Conservation (phyloP, 2,329 filamentous ascomycete genomes). For the Leptographium flavum region DNA sequence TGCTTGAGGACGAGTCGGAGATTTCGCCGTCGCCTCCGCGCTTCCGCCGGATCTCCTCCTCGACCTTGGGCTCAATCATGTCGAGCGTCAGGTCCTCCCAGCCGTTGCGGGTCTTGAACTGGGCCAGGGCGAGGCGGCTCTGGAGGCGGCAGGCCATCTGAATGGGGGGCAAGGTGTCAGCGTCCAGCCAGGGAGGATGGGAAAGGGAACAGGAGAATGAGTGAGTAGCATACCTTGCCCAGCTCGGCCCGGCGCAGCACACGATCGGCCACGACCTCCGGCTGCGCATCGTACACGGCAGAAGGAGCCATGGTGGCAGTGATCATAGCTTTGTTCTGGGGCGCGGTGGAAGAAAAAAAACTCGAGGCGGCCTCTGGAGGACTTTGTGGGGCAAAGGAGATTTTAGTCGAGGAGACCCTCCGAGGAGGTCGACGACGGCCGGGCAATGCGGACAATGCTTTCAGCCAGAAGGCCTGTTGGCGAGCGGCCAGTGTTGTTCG, state of each 20-base stretch:
- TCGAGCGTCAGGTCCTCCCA: conserved; percentile 84
- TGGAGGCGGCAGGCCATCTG: conserved; percentile 89
- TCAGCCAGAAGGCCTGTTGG: conserved; percentile 1
- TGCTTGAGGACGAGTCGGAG: conserved; percentile 76
- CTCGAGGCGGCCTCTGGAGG: background rate
- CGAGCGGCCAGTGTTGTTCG: background rate
- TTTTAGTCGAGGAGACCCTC: conserved; percentile 8
- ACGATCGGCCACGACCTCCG: conserved; percentile 50
- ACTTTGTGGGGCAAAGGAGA: conserved; percentile 8
- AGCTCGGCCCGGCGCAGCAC: conserved; percentile 61
- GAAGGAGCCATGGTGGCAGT: conserved; percentile 6
- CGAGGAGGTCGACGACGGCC: conserved; percentile 15
- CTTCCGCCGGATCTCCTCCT: conserved; percentile 64
- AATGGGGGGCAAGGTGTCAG: too few relatives aligned
- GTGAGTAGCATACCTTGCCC: conserved; percentile 45
- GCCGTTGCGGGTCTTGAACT: conserved; percentile 93
- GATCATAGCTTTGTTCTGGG: conserved; percentile 3
- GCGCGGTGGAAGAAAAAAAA: background rate
- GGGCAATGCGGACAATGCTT: background rate
- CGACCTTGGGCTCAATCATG: conserved; percentile 70
- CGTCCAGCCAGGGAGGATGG: background rate
- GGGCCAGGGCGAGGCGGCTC: conserved; percentile 85
- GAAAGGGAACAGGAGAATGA: background rate
- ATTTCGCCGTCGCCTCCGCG: conserved; percentile 57
- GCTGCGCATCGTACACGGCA: conserved; percentile 41